Base-by-base conservation (phyloP, 1,139 yeast species). In the Diutina ranongensis region DNA sequence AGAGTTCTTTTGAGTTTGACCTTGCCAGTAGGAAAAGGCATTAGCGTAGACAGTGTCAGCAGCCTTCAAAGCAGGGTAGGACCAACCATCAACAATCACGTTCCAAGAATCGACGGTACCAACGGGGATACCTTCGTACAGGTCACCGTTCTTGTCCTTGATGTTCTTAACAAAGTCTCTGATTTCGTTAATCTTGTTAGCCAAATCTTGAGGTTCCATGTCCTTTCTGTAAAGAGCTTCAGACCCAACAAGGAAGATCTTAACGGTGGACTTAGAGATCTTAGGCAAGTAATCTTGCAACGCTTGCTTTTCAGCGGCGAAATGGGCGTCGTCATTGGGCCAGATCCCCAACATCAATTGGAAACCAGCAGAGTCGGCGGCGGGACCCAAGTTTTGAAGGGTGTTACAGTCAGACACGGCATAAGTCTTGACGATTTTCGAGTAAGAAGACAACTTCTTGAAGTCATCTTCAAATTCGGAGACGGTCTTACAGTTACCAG, bases 11-110 rank as follows among this genome's bases (percentile, higher is more conserved):
- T 74, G 75, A 55, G 89, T 76, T 71, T 86, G 96, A 41, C 97
- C 97, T 72, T 92, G 97, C 97, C 97, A 92, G 82, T 87, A 89
- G 18, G 97, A 83, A 75, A 89, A 92, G 47, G 96, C 97, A 63
- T 92, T 89, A 58, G 95, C 94, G 63, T 81, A 83, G 52, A 88
- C 78, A 57, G 86, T 70, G 65, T 89, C 97, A 45, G 94, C 72
- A 44, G 86, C 92, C 61, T 77, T 57, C 59, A 92, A 80, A 47
- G 83, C 95, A 32, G 82, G 76, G 47, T 67, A 58, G 53, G 81
- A 71, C 54, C 71, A 76, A 56, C 84, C 94, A 57, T 86, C 94
- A 55, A 87, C 95, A 54, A 86, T 65, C 51, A 84, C 74, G 65
- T 89, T 86, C 97, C 98, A 89, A 1, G 97, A 87, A 66, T 92